Evolutionary conservation across 208 protist genomes (phyloP).

Genomic region (Entamoeba histolytica): DNA sequence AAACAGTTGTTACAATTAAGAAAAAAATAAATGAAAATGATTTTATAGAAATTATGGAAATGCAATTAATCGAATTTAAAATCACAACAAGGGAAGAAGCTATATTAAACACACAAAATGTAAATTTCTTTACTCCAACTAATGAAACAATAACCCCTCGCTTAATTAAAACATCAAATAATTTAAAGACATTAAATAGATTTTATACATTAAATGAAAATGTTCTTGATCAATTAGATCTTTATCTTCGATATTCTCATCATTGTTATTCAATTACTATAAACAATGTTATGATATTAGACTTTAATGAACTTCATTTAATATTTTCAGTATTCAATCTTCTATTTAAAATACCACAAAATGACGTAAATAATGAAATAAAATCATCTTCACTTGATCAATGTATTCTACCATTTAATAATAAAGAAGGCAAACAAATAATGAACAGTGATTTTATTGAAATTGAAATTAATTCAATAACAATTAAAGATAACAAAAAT

Average conservation of each 20-base stretch:
- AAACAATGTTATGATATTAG: not conserved
- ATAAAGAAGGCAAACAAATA: not conserved
- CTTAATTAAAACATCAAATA: no score
- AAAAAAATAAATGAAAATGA: no score
- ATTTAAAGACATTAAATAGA: no score
- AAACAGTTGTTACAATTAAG: no score
- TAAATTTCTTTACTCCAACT: no score
- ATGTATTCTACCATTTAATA: not conserved
- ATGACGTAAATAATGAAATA: not conserved
- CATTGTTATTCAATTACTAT: not conserved
- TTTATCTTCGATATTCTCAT: not conserved
- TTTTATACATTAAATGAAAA: no score
- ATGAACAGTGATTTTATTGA: not conserved
- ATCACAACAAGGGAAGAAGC: no score
- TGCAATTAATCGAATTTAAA: no score
- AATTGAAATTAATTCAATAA: not conserved
- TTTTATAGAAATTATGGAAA: no score
- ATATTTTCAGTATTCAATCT: not conserved
- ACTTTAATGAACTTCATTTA: not conserved
- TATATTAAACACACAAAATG: no score
- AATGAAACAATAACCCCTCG: no score
- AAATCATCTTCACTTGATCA: not conserved
- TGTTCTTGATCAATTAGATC: not conserved
- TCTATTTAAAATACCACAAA: not conserved
- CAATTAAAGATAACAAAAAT: not conserved